Evolutionary conservation across 805 yeast genomes (phyloP).

Genomic region (Diddensiella santjacobensis): DNA sequence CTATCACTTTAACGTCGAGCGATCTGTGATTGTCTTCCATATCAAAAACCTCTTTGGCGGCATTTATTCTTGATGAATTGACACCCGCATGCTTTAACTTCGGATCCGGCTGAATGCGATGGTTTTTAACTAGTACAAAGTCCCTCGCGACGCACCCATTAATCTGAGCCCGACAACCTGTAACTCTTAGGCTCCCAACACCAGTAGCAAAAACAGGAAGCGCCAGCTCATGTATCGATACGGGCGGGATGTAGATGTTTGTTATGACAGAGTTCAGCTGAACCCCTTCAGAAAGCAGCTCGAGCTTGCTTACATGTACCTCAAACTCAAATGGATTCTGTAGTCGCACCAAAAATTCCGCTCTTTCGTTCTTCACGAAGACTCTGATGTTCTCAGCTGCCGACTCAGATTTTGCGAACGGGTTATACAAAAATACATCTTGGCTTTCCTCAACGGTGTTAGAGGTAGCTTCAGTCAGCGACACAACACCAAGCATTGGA

Average conservation of each 20-base stretch:
- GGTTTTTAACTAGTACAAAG: slow-evolving; percentile 26
- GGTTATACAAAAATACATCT: slow-evolving; percentile 55
- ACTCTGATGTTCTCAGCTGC: slow-evolving; percentile 28
- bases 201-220: slow-evolving; percentile 34
- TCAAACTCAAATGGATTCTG: slow-evolving; percentile 83
- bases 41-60: neutral
- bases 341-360: slow-evolving; percentile 52
- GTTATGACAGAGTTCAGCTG: slow-evolving; percentile 23
- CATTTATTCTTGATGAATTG: slow-evolving; percentile 7
- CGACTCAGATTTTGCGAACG: slow-evolving; percentile 36
- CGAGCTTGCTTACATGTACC: slow-evolving; percentile 46
- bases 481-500: slow-evolving; percentile 1
- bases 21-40: neutral
- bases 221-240: slow-evolving; percentile 23
- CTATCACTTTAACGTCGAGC: slow-evolving; percentile 36
- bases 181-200: slow-evolving; percentile 47
- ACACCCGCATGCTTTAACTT: slow-evolving; percentile 31
- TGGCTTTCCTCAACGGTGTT: slow-evolving; percentile 9
- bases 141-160: slow-evolving; percentile 47
- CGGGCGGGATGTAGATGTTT: slow-evolving; percentile 30
- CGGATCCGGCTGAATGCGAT: slow-evolving; percentile 14
- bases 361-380: slow-evolving; percentile 59
- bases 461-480: slow-evolving; percentile 1
- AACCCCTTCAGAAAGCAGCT: slow-evolving; percentile 25
- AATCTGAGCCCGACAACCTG: slow-evolving; percentile 50